A percentile compares a stretch with the other conserved stretches of the same genome.
Evolutionary conservation across 2,329 filamentous ascomycete species (phyloP).

Genomic region (Bipolaris zeicola): DNA sequence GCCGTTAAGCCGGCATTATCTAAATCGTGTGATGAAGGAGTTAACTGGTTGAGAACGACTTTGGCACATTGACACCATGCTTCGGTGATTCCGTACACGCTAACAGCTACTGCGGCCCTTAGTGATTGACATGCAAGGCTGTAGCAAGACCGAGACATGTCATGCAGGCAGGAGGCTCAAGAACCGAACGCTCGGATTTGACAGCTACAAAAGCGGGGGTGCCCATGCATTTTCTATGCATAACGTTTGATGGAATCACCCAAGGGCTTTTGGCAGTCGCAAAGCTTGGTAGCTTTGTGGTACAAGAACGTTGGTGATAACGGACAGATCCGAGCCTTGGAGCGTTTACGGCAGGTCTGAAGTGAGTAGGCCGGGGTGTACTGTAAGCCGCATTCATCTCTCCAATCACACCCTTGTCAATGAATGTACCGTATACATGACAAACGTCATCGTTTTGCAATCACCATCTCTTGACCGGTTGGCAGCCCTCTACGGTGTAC

Average conservation of each 20-base stretch:
- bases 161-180: background rate
- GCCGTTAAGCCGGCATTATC: background rate
- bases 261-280: background rate
- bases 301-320: background rate
- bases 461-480: background rate
- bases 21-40: background rate
- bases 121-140: background rate
- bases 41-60: background rate
- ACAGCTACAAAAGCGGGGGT: background rate
- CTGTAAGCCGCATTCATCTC: background rate
- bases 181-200: background rate
- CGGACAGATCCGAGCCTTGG: background rate
- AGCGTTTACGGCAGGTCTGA: background rate
- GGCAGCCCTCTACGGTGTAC: background rate
- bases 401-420: background rate
- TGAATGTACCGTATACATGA: background rate
- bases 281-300: background rate
- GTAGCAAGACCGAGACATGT: background rate
- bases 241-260: background rate
- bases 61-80: background rate
- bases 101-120: background rate
- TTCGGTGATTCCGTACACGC: background rate
- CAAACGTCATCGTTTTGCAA: background rate
- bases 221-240: background rate
- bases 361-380: background rate